These are phyloP conservation scores for Fraxinus angustifolia DNA, from an alignment of 305 asterid species.

Conservation along the genomic window DNA sequence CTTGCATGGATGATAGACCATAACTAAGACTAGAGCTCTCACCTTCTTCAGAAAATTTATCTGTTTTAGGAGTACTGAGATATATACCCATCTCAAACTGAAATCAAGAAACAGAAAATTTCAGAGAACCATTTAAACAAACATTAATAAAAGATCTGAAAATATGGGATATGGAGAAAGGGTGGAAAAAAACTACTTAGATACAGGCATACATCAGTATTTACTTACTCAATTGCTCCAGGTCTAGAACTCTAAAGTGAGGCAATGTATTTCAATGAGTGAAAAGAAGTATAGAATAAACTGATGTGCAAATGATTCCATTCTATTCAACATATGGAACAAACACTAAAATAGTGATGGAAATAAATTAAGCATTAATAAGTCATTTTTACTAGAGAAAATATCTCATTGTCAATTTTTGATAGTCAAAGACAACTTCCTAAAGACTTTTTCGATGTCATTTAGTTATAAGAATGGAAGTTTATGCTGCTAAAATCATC, in stretches of 20 bases:
- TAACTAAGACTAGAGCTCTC: conserved; percentile 61
- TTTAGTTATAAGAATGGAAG: neutral
- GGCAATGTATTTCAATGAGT: neutral
- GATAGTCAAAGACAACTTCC: neutral
- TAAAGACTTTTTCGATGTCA: neutral
- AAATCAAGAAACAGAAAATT: conserved; percentile 25
- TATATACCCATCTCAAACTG: conserved; percentile 85
- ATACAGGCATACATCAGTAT: neutral
- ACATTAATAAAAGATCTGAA: neutral
- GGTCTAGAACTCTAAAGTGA: neutral
- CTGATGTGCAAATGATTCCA: neutral
- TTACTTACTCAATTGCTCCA: neutral
- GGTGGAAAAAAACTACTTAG: neutral
- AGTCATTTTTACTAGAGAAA: neutral
- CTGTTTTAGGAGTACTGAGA: conserved; percentile 87
- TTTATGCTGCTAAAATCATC: neutral
- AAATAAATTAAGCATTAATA: neutral
- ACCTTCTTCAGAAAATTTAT: conserved; percentile 82
- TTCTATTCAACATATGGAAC: neutral
- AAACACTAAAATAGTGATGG: neutral
- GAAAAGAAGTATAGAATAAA: neutral
- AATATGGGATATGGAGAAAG: neutral
- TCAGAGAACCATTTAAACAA: conserved; percentile 11
- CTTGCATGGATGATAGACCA: conserved; percentile 94
- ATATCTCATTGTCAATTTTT: neutral